phyloP scores from a whole-genome alignment of 2,329 filamentous ascomycete genomes.

The Grosmannia clavigera region DNA sequence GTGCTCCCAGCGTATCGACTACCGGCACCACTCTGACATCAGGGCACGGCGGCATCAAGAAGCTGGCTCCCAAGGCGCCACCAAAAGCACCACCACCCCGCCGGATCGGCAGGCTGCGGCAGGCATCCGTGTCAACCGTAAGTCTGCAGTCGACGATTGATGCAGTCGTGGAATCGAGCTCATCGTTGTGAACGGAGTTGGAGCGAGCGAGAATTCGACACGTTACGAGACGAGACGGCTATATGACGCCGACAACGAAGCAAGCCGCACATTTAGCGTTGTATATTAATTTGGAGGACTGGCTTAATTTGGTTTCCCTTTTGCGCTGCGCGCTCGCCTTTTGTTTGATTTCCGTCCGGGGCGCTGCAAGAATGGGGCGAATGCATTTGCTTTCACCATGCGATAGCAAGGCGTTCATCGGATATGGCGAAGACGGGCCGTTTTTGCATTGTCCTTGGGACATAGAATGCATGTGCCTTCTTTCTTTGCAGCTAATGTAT shows the following conservation, averaged over 20 bases:
- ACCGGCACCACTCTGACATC: neutral
- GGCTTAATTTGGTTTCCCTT: neutral
- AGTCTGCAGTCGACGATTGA: slow-evolving; percentile 8
- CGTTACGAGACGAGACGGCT: neutral
- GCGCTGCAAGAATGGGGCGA: neutral
- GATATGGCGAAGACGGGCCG: neutral
- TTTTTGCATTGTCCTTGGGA: neutral
- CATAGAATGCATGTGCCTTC: neutral
- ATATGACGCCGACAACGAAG: neutral
- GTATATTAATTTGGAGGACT: neutral
- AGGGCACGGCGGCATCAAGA: slow-evolving; percentile 7
- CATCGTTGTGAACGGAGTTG: neutral
- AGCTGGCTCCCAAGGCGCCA: slow-evolving; percentile 13
- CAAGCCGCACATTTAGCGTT: neutral
- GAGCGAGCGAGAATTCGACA: neutral
- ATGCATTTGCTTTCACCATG: neutral
- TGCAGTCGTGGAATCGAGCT: neutral
- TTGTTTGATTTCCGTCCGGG: neutral
- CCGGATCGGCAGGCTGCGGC: slow-evolving; percentile 9
- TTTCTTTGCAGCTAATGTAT: neutral
- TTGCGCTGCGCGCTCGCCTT: neutral
- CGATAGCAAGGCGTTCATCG: neutral
- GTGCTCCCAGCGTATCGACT: neutral
- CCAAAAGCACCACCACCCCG: slow-evolving; percentile 14
- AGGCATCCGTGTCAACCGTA: slow-evolving; percentile 9